Percentiles rank a stretch among this genome's conserved stretches.
Evolutionary conservation across 2,329 filamentous ascomycete species (phyloP).

Genomic region (Dactylonectria estremocensis): DNA sequence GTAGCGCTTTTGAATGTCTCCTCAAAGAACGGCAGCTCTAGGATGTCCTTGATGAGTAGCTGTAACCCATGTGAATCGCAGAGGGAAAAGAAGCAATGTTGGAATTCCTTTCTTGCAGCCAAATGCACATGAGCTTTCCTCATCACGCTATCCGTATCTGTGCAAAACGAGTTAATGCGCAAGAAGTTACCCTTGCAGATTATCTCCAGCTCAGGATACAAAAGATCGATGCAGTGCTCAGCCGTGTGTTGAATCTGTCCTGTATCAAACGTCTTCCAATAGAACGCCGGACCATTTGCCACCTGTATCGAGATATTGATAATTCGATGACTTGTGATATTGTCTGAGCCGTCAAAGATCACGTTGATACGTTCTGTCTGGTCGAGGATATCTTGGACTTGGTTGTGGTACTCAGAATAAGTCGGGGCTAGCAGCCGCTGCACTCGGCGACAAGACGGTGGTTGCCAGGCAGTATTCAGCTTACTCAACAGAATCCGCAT

Average conservation of each 20-base stretch:
- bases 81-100: neutral
- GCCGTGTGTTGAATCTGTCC: slow-evolving; percentile 6
- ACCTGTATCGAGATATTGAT: slow-evolving; percentile 13
- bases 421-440: slow-evolving; percentile 9
- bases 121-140: neutral
- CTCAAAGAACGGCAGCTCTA: neutral
- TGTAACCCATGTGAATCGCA: slow-evolving; percentile 1
- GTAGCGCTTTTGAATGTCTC: slow-evolving; percentile 1
- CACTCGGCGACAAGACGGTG: slow-evolving; percentile 3
- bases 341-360: slow-evolving; percentile 11
- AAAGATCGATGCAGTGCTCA: neutral
- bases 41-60: slow-evolving; percentile 1
- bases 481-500: slow-evolving; percentile 2
- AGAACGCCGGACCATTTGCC: slow-evolving; percentile 5
- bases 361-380: slow-evolving; percentile 7
- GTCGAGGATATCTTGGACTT: neutral
- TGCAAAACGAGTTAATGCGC: slow-evolving; percentile 1
- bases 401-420: neutral
- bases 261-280: slow-evolving; percentile 10
- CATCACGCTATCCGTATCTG: slow-evolving; percentile 3
- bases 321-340: slow-evolving; percentile 7
- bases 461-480: slow-evolving; percentile 16
- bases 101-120: neutral
- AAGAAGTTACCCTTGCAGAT: neutral
- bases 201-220: neutral